A percentile compares a stretch with the other conserved stretches of the same genome.
Evolutionary conservation across 2,329 filamentous ascomycete genomes (phyloP).

Genomic region (Aspergillus fumigatiaffinis): DNA sequence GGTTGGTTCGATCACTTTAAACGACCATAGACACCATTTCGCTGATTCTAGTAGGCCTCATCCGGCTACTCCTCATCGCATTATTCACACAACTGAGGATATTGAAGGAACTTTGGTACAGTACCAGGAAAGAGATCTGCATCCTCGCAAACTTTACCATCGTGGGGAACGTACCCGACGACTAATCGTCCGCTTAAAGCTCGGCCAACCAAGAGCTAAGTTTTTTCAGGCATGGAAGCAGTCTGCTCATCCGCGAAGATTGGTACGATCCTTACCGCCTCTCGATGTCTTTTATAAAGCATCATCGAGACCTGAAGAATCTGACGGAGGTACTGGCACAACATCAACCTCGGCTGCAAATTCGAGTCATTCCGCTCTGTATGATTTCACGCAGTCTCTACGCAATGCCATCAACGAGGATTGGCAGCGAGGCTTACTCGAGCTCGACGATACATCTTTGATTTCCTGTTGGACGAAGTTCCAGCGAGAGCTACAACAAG

Average conservation of each 20-base stretch:
- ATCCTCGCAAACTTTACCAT: background rate
- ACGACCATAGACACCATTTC: background rate
- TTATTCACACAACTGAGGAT: background rate
- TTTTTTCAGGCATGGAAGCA: background rate
- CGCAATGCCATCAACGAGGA: constrained; percentile 10
- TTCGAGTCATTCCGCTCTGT: background rate
- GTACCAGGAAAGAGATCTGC: background rate
- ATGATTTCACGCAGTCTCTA: constrained; percentile 3
- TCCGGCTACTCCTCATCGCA: background rate
- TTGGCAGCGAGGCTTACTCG: constrained; percentile 12
- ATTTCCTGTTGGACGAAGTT: constrained; percentile 9
- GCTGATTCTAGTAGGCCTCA: background rate
- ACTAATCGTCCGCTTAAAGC: background rate
- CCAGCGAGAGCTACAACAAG: constrained; percentile 11
- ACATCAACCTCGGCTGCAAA: background rate
- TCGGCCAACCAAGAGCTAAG: background rate
- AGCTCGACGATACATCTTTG: background rate
- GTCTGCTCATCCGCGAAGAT: background rate
- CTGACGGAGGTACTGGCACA: background rate
- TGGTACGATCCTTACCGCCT: background rate
- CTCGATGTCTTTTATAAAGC: background rate
- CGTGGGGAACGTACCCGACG: background rate
- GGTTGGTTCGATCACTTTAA: background rate
- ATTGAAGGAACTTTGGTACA: background rate
- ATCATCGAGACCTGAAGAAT: background rate